These are phyloP conservation scores for Paramecium sexaurelia DNA, from an alignment of 73 alveolate species.

Conservation along the genomic window DNA sequence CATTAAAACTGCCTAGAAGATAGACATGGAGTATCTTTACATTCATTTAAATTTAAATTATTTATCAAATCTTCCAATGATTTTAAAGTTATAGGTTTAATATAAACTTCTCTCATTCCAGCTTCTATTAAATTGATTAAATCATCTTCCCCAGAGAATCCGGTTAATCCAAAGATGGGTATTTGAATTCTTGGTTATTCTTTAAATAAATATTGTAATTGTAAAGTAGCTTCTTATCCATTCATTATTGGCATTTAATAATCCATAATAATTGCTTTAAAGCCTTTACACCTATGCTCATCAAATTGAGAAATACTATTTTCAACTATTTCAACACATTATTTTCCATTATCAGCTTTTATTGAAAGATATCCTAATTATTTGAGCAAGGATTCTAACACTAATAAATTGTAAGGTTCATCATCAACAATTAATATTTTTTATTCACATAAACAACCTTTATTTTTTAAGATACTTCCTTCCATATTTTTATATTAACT, in stretches of 20 bases:
- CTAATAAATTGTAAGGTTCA: conserved; percentile 36
- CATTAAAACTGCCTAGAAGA: background rate
- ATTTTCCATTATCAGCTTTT: background rate
- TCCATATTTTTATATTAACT: background rate
- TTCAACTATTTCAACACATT: background rate
- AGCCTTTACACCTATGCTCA: background rate
- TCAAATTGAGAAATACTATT: background rate
- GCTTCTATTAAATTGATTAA: background rate
- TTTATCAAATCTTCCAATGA: background rate
- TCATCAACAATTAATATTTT: conserved; percentile 34
- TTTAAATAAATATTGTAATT: background rate
- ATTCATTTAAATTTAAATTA: background rate
- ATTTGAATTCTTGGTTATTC: background rate
- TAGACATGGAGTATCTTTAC: background rate
- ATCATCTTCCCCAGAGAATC: conserved; percentile 50
- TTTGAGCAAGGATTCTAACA: background rate
- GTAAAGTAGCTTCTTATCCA: conserved; percentile 19
- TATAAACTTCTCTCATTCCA: conserved; percentile 41
- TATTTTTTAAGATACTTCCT: background rate
- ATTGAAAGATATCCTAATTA: background rate
- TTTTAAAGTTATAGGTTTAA: background rate
- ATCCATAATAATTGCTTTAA: conserved; percentile 40
- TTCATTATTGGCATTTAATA: conserved; percentile 42
- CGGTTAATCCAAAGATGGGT: conserved; percentile 48
- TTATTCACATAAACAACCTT: background rate